These are phyloP conservation scores for Schizosaccharomyces pombe DNA, from an alignment of 805 yeast species.

Conservation along the genomic window DNA sequence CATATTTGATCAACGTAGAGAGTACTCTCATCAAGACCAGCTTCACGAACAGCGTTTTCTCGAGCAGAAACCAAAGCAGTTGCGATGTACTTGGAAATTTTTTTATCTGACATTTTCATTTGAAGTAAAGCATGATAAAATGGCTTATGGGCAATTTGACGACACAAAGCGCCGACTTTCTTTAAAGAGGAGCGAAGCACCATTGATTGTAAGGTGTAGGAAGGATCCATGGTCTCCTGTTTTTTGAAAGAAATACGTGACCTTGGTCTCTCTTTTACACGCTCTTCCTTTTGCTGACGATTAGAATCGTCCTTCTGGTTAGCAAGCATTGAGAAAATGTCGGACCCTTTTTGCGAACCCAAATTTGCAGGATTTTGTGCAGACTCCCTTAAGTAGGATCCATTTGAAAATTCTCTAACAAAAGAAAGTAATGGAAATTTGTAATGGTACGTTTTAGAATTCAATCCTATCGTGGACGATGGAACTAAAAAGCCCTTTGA, in stretches of 20 bases:
- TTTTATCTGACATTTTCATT: slow-evolving; percentile 1
- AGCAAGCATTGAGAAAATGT: too few species aligned
- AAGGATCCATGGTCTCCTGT: neutral
- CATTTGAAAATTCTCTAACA: too few species aligned
- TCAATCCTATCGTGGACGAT: too few species aligned
- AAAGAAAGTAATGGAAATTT: too few species aligned
- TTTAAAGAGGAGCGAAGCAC: neutral
- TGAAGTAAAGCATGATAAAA: slow-evolving; percentile 3
- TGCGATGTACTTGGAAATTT: neutral
- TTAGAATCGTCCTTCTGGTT: too few species aligned
- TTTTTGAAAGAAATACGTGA: neutral
- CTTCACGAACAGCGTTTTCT: neutral
- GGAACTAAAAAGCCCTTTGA: too few species aligned
- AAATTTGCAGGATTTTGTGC: too few species aligned
- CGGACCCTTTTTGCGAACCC: too few species aligned
- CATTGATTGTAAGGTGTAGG: neutral
- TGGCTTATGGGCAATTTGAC: slow-evolving; percentile 3
- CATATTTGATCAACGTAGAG: slow-evolving; percentile 2
- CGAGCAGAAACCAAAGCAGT: neutral
- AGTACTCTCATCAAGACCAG: neutral
- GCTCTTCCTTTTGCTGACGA: too few species aligned
- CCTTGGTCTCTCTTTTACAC: neutral
- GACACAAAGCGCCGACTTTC: slow-evolving; percentile 1
- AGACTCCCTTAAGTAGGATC: too few species aligned
- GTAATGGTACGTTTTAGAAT: too few species aligned